Evolutionary conservation across 1,139 yeast genomes (phyloP), one percentile per base, ranked within the genome.

Genomic region (Wickerhamomyces sp.): DNA sequence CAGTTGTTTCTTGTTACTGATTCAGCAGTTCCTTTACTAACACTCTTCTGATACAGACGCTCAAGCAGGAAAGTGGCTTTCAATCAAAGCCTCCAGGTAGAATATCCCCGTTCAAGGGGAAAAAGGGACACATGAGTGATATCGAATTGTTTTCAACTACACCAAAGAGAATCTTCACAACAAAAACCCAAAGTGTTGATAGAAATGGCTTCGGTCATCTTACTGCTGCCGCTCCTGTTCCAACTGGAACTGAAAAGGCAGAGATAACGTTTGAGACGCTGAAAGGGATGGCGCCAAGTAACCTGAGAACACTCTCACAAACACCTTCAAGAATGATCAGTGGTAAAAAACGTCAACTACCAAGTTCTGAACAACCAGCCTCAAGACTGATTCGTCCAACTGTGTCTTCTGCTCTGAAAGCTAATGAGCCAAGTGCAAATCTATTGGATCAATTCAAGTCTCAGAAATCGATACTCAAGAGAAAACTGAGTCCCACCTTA

Each of bases 301-400:
- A 40, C 11, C 29, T 40, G 6, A 37, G 42, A 31, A 11, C 36
- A 6, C 14, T 43, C 7, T 31, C 6, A 31, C 49, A 43, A 7
- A 56, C 61, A 0, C 61, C 61, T 2, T 58, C 60, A 4, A 45
- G 61, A 26, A 51, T 53, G 54, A 35, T 54, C 1, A 30, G 39
- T 23, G 47, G 52, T 0, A 45, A 33, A 15, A 46, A 42, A 32
- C 43, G 40, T 39, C 34, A 27, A 13, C 33, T 42, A 7, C 49
- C 55, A 2, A 48, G 46, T n/a, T 57, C 61, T 2, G 61, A 56
- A 27, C 55, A 54, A 32, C 54, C 55, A 6, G 34, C 43, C 7
- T 39, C 49, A 2, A 56, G 58, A 30, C 27, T 45, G 34, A 31
- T 34, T 1, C 51, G 47, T 35, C 45, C 54, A 6, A 40, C 45